Evolutionary conservation across 1,139 yeast genomes (phyloP).

Genomic region (Magnusiomyces paraingens): DNA sequence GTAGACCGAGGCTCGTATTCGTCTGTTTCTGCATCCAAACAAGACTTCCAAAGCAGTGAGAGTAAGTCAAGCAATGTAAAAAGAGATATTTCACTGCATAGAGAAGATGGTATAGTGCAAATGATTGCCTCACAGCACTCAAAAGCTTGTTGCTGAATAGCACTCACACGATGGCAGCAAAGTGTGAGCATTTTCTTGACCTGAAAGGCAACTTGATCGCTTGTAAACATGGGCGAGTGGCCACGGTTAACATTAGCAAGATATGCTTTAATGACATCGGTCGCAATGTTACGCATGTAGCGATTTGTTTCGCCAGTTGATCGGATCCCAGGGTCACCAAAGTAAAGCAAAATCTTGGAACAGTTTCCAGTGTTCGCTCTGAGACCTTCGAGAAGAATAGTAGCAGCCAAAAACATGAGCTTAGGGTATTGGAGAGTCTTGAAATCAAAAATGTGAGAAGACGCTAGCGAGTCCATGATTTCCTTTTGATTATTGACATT

Average conservation of each 20-base stretch:
- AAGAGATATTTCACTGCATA: conserved; percentile 68
- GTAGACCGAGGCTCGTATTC: conserved; percentile 77
- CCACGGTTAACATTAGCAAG: conserved; percentile 42
- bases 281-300: conserved; percentile 59
- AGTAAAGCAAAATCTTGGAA: conserved; percentile 64
- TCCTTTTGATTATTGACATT: conserved; percentile 73
- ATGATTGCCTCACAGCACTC: conserved; percentile 71
- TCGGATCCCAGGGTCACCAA: conserved; percentile 77
- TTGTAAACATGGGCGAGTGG: conserved; percentile 39
- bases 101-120: conserved; percentile 64
- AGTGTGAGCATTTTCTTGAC: conserved; percentile 59
- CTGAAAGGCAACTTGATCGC: conserved; percentile 62
- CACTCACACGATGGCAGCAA: conserved; percentile 72
- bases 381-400: conserved; percentile 69
- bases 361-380: conserved; percentile 80
- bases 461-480: conserved; percentile 32
- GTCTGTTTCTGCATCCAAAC: conserved; percentile 79
- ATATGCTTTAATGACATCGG: conserved; percentile 54
- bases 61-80: conserved; percentile 77
- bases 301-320: conserved; percentile 64
- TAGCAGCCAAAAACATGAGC: conserved; percentile 81
- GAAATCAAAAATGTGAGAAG: conserved; percentile 29
- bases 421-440: conserved; percentile 67
- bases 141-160: conserved; percentile 75
- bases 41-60: conserved; percentile 68